These are phyloP conservation scores for Nicotiana knightiana DNA, from an alignment of 257 asterid genomes.

Conservation along the genomic window DNA sequence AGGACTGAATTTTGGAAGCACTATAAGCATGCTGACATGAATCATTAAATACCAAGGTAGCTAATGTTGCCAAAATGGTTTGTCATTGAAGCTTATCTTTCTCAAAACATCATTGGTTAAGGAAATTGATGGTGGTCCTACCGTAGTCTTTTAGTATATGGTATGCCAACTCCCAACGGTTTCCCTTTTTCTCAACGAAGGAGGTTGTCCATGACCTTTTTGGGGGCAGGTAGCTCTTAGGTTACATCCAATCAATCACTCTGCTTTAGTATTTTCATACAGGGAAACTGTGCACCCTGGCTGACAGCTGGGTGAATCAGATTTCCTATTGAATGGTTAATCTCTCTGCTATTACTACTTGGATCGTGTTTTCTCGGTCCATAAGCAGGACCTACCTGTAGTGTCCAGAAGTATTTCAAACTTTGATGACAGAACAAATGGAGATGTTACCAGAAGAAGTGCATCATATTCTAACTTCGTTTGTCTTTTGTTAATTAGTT, in stretches of 20 bases:
- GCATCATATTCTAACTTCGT: neutral
- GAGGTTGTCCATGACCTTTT: neutral
- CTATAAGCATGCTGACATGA: neutral
- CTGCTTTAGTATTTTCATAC: neutral
- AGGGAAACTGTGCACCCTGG: neutral
- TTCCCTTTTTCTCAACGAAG: neutral
- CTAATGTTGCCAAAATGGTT: neutral
- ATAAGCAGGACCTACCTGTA: neutral
- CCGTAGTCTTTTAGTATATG: neutral
- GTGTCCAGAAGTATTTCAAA: neutral
- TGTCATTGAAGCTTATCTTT: neutral
- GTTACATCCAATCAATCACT: neutral
- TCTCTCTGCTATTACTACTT: neutral
- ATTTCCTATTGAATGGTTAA: neutral
- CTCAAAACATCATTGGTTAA: neutral
- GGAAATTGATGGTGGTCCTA: neutral
- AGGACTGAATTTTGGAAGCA: neutral
- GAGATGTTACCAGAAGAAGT: neutral
- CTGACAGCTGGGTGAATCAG: neutral
- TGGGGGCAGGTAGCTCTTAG: neutral
- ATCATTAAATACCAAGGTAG: neutral
- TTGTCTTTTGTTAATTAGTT: slow-evolving; percentile 26
- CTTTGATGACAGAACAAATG: neutral
- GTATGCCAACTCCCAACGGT: neutral
- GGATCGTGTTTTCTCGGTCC: neutral